Evolutionary conservation across 352 stramenopile species (phyloP), one percentile per base, ranked within the genome.

Genomic region (Pythium brachiatum): DNA sequence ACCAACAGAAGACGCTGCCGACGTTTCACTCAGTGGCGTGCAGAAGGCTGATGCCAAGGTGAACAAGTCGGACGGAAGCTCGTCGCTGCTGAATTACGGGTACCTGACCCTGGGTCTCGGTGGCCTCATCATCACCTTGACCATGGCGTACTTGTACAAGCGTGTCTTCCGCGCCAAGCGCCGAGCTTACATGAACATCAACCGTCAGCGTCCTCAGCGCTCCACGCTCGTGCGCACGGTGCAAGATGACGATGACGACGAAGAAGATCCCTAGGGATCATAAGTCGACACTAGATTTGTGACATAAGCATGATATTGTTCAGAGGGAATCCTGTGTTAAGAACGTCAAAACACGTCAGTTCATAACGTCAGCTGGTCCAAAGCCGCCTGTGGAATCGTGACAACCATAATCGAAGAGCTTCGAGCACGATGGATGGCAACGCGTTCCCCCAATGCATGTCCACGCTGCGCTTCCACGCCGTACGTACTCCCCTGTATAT

Each of bases 141-240:
- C 83, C 1, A 26, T 92, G 38, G 66, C 74, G 53, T 86, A 85
- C 56, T 71, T 92, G 41, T 94, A 94, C 64, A 73, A 74, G 43
- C 85, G 81, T 18, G 72, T 94, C 15, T 92, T 91, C 72, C 72
- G 74, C 7, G 74, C 72, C 4, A 55, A 71, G 60, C 76, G 73
- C 29, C 78, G 83, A 60, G 59, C 78, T 8, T 94, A 94, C 72
- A 85, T 88, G 60, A 86, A 82, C 69, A 82, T 92, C 70, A 86
- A 83, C 64, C 76, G 59, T 44, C 66, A 73, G 43, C 54, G 73
- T 52, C 63, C 78, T 13, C 62, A 74, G 36, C 73, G 75, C 32
- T 44, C 69, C 6, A 55, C 66, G 2, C 64, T 72, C 44, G 56
- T 59, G 8, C 59, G 67, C 1, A 70, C 72, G 31, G 56, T 65